phyloP scores from a whole-genome alignment of 257 asterid species.

The Solanum pinnatisectum region DNA sequence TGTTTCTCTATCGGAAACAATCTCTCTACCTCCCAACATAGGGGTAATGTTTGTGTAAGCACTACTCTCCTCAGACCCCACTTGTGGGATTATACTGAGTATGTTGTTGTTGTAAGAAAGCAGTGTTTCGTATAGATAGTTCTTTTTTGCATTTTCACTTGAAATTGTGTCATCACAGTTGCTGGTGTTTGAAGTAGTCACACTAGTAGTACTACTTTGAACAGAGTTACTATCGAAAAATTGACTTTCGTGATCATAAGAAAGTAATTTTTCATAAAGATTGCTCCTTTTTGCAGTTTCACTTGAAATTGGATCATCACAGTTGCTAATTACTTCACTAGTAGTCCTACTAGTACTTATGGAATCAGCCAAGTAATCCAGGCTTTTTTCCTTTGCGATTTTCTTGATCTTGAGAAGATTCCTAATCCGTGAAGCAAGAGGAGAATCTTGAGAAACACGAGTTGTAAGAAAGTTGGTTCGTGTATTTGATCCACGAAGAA shows the following conservation, averaged over 20 bases:
- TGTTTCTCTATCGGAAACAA: not conserved
- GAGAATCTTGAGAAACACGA: conserved; percentile 35
- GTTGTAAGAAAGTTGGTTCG: conserved; percentile 42
- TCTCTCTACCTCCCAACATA: not conserved
- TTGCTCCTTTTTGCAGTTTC: not conserved
- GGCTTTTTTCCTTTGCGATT: not conserved
- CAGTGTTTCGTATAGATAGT: not conserved
- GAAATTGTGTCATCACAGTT: not conserved
- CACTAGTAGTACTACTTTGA: not conserved
- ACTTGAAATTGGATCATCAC: not conserved
- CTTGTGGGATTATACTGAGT: not conserved
- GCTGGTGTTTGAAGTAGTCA: not conserved
- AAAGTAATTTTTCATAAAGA: not conserved
- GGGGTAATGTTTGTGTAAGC: not conserved
- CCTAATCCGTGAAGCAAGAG: conserved; percentile 47
- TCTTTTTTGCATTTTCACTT: not conserved
- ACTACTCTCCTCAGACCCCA: not conserved
- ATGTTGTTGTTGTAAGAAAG: not conserved
- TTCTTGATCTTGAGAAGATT: conserved; percentile 42
- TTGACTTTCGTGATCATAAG: not conserved
- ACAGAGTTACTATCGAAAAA: conserved; percentile 8
- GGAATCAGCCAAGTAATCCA: not conserved
- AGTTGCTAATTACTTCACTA: not conserved
- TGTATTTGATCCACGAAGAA: conserved; percentile 52
- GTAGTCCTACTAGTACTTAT: not conserved